Percentiles rank a stretch among this genome's conserved stretches.
phyloP scores from a whole-genome alignment of 1,139 yeast species.

The Yamadazyma kanchanaburiensis region DNA sequence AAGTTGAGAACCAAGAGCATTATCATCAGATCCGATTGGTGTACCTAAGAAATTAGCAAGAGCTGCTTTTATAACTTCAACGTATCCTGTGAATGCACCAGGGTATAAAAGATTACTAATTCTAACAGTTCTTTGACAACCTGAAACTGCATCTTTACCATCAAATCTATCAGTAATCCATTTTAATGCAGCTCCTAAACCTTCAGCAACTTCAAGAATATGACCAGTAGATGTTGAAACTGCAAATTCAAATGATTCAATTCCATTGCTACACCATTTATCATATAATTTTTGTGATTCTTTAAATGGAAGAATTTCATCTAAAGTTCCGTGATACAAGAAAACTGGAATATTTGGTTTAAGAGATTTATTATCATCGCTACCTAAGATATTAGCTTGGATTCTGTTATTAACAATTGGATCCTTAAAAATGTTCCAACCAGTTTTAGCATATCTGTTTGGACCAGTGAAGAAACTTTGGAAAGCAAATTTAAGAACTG shows the following conservation, averaged over 20 bases:
- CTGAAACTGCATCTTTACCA: conserved; percentile 21
- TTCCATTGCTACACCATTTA: conserved; percentile 29
- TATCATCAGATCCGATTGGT: conserved; percentile 10
- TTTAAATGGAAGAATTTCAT: conserved; percentile 26
- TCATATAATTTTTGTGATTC: conserved; percentile 23
- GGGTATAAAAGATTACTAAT: conserved; percentile 23
- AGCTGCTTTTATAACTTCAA: conserved; percentile 6
- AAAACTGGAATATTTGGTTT: conserved; percentile 31
- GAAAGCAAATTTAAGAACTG: conserved; percentile 10
- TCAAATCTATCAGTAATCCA: conserved; percentile 21
- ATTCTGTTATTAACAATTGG: conserved; percentile 11
- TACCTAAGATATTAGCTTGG: conserved; percentile 16
- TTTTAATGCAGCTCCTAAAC: conserved; percentile 26
- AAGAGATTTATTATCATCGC: conserved; percentile 10
- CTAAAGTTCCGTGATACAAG: conserved; percentile 29
- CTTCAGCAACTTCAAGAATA: conserved; percentile 20
- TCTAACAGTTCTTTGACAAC: conserved; percentile 22
- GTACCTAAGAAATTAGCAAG: conserved; percentile 8
- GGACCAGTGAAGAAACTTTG: conserved; percentile 17
- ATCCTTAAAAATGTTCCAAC: conserved; percentile 11
- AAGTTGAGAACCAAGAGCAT: no score
- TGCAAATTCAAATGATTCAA: conserved; percentile 24
- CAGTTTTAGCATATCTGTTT: conserved; percentile 11
- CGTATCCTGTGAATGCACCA: conserved; percentile 10
- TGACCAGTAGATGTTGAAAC: conserved; percentile 24